Conservation (phyloP, 2,329 filamentous ascomycete genomes). For the Xylariomycetidae sp. region DNA sequence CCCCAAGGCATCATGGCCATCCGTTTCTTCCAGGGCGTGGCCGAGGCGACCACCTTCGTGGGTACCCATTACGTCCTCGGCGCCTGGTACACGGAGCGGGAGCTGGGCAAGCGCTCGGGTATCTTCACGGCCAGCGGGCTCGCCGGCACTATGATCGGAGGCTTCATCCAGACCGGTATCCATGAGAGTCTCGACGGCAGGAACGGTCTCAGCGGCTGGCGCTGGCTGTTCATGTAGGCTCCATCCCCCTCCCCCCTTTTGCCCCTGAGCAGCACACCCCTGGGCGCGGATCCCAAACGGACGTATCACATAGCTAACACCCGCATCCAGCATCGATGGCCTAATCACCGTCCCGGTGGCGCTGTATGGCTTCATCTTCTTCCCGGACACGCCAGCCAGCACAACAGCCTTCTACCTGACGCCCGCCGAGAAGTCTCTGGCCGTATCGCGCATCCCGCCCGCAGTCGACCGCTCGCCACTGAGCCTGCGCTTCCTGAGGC, state of each 20-base stretch:
- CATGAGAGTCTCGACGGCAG: conserved; percentile 38
- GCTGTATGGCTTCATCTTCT: conserved; percentile 46
- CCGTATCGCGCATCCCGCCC: conserved; percentile 33
- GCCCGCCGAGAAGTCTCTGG: conserved; percentile 28
- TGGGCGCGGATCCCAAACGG: background rate
- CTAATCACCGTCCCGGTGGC: conserved; percentile 52
- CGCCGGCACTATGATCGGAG: conserved; percentile 55
- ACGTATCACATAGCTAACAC: conserved; percentile 6
- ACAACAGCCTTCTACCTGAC: conserved; percentile 44
- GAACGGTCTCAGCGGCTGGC: conserved; percentile 47
- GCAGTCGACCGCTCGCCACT: conserved; percentile 37
- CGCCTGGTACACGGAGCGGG: conserved; percentile 54
- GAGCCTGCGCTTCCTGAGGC: conserved; percentile 43
- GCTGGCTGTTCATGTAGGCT: conserved; percentile 40
- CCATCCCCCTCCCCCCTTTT: background rate
- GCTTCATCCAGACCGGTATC: conserved; percentile 54
- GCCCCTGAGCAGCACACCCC: background rate
- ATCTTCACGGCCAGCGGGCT: conserved; percentile 56
- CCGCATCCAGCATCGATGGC: conserved; percentile 36
- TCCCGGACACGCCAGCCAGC: conserved; percentile 47
- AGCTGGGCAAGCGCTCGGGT: conserved; percentile 55
- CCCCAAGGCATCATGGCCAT: conserved; percentile 54
- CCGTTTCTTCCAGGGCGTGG: conserved; percentile 49
- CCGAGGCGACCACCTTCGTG: conserved; percentile 51
- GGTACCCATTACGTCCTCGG: conserved; percentile 55